Conservation (phyloP, 1,139 yeast genomes). For the Casaregolazyma lundiana region DNA sequence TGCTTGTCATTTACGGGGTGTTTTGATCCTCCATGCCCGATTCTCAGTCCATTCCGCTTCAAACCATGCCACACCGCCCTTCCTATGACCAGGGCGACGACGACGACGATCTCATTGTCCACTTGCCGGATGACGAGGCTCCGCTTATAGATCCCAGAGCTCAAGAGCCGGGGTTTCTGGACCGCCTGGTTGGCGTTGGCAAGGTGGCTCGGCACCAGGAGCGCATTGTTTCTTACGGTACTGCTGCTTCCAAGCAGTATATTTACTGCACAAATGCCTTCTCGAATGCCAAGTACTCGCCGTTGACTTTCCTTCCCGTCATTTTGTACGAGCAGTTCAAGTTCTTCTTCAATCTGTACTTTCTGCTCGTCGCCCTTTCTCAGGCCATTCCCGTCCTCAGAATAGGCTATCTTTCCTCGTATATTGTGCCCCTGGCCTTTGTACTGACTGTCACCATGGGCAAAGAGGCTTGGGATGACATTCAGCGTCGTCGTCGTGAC, state of each 20-base stretch:
- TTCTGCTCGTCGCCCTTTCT: constrained; percentile 86
- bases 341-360: constrained; percentile 91
- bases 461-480: constrained; percentile 93
- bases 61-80: constrained; percentile 16
- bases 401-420: constrained; percentile 90
- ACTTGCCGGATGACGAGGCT: constrained; percentile 13
- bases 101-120: constrained; percentile 15
- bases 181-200: constrained; percentile 2
- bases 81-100: constrained; percentile 9
- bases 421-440: constrained; percentile 89
- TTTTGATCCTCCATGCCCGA: constrained; percentile 13
- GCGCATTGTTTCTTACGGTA: constrained; percentile 14
- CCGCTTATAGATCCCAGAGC: constrained; percentile 5
- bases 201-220: constrained; percentile 9
- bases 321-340: constrained; percentile 93
- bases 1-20: no score
- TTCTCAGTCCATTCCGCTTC: constrained; percentile 16
- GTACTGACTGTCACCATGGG: constrained; percentile 89
- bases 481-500: constrained; percentile 85
- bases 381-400: constrained; percentile 88
- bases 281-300: constrained; percentile 92
- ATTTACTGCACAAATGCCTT: constrained; percentile 71
- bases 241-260: constrained; percentile 20
- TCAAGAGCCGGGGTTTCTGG: neutral
- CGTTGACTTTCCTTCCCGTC: constrained; percentile 80